These are phyloP conservation scores for Boletus rufocinnamomeus DNA, from an alignment of 768 basidiomycete species.

Conservation along the genomic window DNA sequence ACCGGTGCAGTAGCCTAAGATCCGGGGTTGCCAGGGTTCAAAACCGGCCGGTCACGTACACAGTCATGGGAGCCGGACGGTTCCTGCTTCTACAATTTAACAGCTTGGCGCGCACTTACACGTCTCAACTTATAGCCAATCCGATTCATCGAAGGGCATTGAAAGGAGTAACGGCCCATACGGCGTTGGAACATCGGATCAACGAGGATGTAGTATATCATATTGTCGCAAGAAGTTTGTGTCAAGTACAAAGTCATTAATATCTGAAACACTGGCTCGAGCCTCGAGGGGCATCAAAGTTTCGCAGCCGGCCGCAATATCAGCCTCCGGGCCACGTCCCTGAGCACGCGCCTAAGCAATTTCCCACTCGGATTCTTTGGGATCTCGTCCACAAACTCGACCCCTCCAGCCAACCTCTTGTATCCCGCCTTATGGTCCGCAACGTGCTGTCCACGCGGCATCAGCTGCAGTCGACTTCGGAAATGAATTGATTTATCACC, in stretches of 20 bases:
- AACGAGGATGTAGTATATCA: background rate
- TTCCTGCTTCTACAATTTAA: background rate
- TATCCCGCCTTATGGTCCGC: conserved; percentile 58
- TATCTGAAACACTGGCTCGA: background rate
- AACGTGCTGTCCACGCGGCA: conserved; percentile 46
- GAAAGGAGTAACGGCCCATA: background rate
- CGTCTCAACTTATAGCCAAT: background rate
- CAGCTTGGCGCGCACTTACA: background rate
- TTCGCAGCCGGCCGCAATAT: conserved; percentile 23
- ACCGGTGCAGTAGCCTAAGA: background rate
- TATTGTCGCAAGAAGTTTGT: background rate
- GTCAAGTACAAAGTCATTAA: background rate
- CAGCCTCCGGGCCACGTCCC: conserved; percentile 46
- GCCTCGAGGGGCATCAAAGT: conserved; percentile 21
- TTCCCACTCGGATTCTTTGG: conserved; percentile 78
- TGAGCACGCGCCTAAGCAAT: conserved; percentile 54
- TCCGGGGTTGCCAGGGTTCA: background rate
- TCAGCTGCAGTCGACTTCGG: background rate
- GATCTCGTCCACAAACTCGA: conserved; percentile 61
- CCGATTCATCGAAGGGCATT: no score
- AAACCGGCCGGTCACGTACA: background rate
- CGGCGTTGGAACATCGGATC: background rate
- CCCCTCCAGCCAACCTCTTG: conserved; percentile 61
- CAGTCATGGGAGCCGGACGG: background rate
- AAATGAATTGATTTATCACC: conserved; percentile 38